These are phyloP conservation scores for Musa schizocarpa DNA, from an alignment of 176 grass and related monocot species.

Conservation along the genomic window DNA sequence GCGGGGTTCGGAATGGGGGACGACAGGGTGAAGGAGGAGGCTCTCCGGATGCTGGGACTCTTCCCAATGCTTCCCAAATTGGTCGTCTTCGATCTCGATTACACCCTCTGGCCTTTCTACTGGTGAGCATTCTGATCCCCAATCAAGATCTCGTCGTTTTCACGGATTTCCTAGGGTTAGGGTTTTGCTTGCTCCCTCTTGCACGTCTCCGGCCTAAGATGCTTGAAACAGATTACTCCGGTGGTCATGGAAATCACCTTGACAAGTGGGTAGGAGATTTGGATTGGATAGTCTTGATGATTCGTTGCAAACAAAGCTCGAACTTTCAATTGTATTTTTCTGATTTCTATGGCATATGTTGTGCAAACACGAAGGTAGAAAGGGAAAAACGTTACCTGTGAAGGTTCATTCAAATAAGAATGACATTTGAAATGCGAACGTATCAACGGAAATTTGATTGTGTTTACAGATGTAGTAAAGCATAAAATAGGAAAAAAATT, in stretches of 20 bases:
- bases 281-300: not conserved
- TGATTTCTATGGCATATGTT: no score
- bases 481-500: no score
- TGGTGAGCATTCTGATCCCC: conserved; percentile 30
- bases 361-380: no score
- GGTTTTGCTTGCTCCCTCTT: not conserved
- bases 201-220: not conserved
- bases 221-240: not conserved
- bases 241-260: no score
- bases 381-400: no score
- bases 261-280: not conserved
- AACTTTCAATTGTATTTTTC: no score
- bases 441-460: no score
- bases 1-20: conserved; percentile 32
- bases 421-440: no score
- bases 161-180: not conserved
- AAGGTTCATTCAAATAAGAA: no score
- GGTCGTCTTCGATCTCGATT: conserved; percentile 96
- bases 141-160: not conserved
- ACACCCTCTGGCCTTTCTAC: conserved; percentile 96
- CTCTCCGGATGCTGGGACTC: conserved; percentile 59
- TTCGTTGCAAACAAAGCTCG: not conserved
- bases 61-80: conserved; percentile 66
- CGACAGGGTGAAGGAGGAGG: conserved; percentile 71
- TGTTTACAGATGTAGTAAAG: no score